Base-by-base conservation (phyloP, 2,329 filamentous ascomycete species). In the Ophiostoma ips region DNA sequence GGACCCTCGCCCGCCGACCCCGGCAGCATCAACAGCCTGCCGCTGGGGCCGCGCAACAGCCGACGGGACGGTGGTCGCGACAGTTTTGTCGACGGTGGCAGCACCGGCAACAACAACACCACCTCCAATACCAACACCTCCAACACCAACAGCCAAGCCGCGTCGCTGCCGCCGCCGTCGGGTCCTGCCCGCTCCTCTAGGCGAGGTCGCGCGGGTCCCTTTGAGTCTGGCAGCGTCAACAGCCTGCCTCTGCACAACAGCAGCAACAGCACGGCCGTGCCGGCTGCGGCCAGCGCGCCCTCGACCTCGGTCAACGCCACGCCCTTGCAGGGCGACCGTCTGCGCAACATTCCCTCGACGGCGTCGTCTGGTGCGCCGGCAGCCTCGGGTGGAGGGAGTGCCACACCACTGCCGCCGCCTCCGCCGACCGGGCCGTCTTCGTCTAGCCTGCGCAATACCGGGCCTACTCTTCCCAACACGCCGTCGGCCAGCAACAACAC, bases 41-140 rank as follows among this genome's bases (percentile, higher is more conserved):
- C 77, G 3, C 72, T 72, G n/a, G 78, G 75, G 2, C 76, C 77
- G 15, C 70, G 71, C 5, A 28, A 28, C 8, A n/a, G n/a, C n/a
- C n/a, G n/a, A n/a, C 47, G 73, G 35, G 41, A 68, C 55, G 72
- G 69, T 41, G 68, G 71, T 4, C 60, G 62, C 46, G 60, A 58
- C 65, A 68, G 40, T 54, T 60, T 46, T 65, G 71, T n/a, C n/a
- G n/a, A n/a, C n/a, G 24, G 24, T 28, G 24, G 24, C 24, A 28
- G 24, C 8, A 8, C 5, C 24, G 24, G 24, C 24, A 8, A 28
- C 24, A 28, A 28, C 24, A 28, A 28, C 24, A 28, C 5, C 24
- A 28, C 4, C 24, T 5, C 34, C 36, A 60, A 55, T 9, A 61
- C 60, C 16, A 72, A n/a, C 35, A 36, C 5, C 33, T 15, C 10